Evolutionary conservation across 768 basidiomycete species (phyloP), one percentile per base, ranked within the genome.

Genomic region (Termitomyces heimii): DNA sequence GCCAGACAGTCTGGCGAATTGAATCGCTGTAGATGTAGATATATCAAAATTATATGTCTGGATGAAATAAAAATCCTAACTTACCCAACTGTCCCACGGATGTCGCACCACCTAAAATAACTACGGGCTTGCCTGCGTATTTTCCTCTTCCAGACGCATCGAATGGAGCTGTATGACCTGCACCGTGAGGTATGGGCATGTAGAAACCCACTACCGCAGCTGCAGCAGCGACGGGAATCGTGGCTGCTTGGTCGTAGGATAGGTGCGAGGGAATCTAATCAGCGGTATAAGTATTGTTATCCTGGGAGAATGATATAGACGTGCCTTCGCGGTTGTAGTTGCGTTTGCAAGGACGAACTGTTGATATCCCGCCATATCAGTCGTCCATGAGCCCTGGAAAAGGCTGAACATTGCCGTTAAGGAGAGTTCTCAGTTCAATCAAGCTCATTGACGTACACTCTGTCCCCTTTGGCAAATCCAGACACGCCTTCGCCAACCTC

Each of bases 401-500:
- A 64, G 55, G 16, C 65, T 66, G 28, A 3, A 43, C 12, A 22
- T 18, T 2, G n/a, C 31, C 14, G 34, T 47, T 9, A 28, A 6
- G n/a, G 18, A 46, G 29, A 2, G 35, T 39, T 4, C 20, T 53
- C 5, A 4, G 18, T 24, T 14, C 20, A 9, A 40, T 22, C 26
- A 45, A 29, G 26, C 32, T 47, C n/a, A 52, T 12, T 31, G 26
- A 64, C 77, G 62, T 68, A 82, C 80, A 85, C 80, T 65, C 74
- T 70, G 64, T 84, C 82, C 2, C 82, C 84, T 34, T 72, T 73
- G 56, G 74, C 71, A 63, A 83, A 78, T 32, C 70, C 68, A 14
- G 67, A 71, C 3, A 84, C 82, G 2, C 75, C 79, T 55, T 77
- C 75, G 2, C 83, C 84, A 42, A 84, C 69, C 35, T 71, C 74